Evolutionary conservation across 495 filamentous ascomycete species (phyloP).

Genomic region (Sordaria brevicollis): DNA sequence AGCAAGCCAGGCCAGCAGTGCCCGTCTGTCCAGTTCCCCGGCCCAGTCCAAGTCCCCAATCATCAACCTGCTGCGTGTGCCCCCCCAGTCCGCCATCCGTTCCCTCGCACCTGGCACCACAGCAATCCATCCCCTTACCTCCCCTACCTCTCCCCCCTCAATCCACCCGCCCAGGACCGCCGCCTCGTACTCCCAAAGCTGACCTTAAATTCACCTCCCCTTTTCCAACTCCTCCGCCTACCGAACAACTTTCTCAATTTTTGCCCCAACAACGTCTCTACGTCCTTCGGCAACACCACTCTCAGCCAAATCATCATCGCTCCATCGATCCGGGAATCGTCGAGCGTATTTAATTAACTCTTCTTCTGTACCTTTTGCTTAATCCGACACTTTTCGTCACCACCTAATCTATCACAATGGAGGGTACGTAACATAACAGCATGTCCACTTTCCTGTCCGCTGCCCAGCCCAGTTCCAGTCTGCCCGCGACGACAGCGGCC

Average conservation of each 20-base stretch:
- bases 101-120: background rate
- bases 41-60: background rate
- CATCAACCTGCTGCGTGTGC: background rate
- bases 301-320: conserved; percentile 25
- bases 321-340: conserved; percentile 36
- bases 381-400: conserved; percentile 22
- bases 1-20: background rate
- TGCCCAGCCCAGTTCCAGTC: no score
- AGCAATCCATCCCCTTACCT: conserved; percentile 16
- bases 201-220: conserved; percentile 45
- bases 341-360: conserved; percentile 28
- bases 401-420: conserved; percentile 42
- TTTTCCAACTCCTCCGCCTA: conserved; percentile 31
- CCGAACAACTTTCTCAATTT: conserved; percentile 23
- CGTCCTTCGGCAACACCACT: background rate
- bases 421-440: conserved; percentile 31
- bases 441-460: conserved; percentile 4
- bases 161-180: conserved; percentile 20
- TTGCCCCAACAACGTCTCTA: conserved; percentile 25
- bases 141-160: conserved; percentile 14
- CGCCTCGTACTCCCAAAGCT: conserved; percentile 20
- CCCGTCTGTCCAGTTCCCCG: background rate
- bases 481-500: background rate
- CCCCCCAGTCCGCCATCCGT: background rate
- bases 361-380: conserved; percentile 20